Evolutionary conservation across 2,329 filamentous ascomycete genomes (phyloP).

Genomic region (Diaporthe sp.): DNA sequence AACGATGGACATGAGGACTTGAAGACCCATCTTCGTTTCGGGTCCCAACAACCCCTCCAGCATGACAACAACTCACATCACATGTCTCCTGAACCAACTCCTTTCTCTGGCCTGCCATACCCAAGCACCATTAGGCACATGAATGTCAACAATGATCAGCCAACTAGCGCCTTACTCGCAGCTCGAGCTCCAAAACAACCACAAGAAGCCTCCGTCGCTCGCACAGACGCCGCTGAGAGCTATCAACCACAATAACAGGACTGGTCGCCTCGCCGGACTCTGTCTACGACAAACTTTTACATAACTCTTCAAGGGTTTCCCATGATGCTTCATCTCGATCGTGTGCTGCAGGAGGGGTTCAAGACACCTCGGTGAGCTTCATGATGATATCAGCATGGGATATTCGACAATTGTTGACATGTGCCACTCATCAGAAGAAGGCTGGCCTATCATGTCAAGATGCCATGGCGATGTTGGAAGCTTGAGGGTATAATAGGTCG

Average conservation of each 20-base stretch:
- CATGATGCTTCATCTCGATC: neutral
- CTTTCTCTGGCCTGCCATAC: neutral
- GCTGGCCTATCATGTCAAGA: neutral
- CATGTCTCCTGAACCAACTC: neutral
- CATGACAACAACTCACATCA: neutral
- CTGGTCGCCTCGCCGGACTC: neutral
- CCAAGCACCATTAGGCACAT: neutral
- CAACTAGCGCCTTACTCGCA: neutral
- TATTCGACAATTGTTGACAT: conserved; percentile 11
- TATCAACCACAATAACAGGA: neutral
- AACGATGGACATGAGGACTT: no score
- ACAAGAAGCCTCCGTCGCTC: neutral
- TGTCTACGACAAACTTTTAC: conserved; percentile 10
- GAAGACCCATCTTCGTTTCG: neutral
- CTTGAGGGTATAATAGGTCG: conserved; percentile 14
- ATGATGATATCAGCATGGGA: conserved; percentile 30
- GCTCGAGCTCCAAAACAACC: neutral
- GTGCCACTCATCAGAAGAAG: neutral
- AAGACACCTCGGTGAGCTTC: neutral
- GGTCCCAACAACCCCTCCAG: no score
- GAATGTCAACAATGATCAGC: neutral
- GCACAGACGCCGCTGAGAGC: conserved; percentile 14
- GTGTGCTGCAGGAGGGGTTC: neutral
- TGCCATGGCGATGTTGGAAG: neutral
- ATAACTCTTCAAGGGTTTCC: neutral